Conservation (phyloP, 371 early-diverging fungal genomes). For the Zychaea mexicana region DNA sequence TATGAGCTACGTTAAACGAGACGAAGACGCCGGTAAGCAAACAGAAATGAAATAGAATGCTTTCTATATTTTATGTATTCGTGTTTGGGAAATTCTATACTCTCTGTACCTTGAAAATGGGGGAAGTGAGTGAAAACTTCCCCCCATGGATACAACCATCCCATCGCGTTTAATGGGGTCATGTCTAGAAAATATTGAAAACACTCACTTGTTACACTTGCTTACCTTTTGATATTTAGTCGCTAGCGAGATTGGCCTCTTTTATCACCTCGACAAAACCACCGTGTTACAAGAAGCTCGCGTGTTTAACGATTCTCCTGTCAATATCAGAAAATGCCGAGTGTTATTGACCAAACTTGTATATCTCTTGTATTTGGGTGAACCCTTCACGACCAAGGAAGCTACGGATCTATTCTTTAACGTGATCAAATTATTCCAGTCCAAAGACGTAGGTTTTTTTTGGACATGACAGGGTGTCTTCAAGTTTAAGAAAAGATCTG, state of each 20-base stretch:
- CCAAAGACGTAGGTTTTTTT: slow-evolving; percentile 78
- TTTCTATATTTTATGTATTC: background rate
- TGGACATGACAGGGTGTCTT: background rate
- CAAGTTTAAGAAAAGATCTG: background rate
- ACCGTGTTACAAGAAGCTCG: slow-evolving; percentile 96
- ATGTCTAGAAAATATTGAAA: too few relatives aligned
- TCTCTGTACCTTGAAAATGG: too few relatives aligned
- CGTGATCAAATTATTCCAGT: slow-evolving; percentile 97
- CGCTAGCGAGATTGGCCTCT: slow-evolving; percentile 50
- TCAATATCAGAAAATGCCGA: slow-evolving; percentile 93
- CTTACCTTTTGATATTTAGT: background rate
- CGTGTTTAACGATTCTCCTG: slow-evolving; percentile 95
- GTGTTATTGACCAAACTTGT: slow-evolving; percentile 90
- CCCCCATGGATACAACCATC: too few relatives aligned
- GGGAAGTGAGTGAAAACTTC: too few relatives aligned
- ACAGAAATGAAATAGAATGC: background rate
- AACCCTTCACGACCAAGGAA: slow-evolving; percentile 87
- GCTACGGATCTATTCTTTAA: slow-evolving; percentile 97
- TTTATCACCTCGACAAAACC: slow-evolving; percentile 85
- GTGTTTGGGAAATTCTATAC: too few relatives aligned
- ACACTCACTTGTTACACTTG: too few relatives aligned
- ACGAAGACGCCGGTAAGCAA: slow-evolving; percentile 41
- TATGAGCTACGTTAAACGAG: slow-evolving; percentile 67
- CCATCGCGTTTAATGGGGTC: too few relatives aligned
- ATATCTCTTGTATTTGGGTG: slow-evolving; percentile 88